These are phyloP conservation scores for Theobroma grandiflorum DNA, from an alignment of 441 rosid genomes.

Conservation along the genomic window DNA sequence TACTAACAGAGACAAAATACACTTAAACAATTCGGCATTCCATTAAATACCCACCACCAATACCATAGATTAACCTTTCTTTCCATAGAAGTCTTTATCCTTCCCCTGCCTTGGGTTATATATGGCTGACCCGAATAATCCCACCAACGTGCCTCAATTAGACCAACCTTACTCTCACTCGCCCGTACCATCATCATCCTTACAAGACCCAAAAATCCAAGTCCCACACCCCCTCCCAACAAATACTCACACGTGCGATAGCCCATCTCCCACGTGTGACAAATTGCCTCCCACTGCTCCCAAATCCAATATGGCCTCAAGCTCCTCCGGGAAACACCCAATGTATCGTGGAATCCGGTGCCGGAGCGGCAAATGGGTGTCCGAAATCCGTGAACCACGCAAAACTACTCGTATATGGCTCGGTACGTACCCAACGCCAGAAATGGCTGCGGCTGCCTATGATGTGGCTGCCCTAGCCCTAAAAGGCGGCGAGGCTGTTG, in stretches of 20 bases:
- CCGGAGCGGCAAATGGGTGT: constrained; percentile 89
- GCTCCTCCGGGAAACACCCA: constrained; percentile 53
- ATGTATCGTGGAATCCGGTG: constrained; percentile 71
- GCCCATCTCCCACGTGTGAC: constrained; percentile 33
- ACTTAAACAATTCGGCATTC: neutral
- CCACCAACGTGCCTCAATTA: constrained; percentile 38
- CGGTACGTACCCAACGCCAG: constrained; percentile 74
- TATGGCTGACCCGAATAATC: constrained; percentile 46
- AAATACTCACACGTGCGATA: constrained; percentile 36
- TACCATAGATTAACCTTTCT: neutral
- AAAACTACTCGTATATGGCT: constrained; percentile 92
- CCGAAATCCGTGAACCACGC: constrained; percentile 90
- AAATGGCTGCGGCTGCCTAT: constrained; percentile 87
- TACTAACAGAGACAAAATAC: neutral
- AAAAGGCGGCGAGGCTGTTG: constrained; percentile 63
- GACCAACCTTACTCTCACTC: constrained; percentile 36
- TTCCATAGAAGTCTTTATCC: neutral
- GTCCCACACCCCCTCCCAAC: constrained; percentile 24
- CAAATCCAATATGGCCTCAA: constrained; percentile 41
- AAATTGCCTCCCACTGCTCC: neutral
- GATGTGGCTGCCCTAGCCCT: constrained; percentile 85
- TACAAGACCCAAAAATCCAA: constrained; percentile 27
- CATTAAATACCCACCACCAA: neutral
- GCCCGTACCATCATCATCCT: neutral
- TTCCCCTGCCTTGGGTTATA: neutral